Conservation (phyloP, 1,139 yeast species). For the Hemisphaericaspora xylofermentans region DNA sequence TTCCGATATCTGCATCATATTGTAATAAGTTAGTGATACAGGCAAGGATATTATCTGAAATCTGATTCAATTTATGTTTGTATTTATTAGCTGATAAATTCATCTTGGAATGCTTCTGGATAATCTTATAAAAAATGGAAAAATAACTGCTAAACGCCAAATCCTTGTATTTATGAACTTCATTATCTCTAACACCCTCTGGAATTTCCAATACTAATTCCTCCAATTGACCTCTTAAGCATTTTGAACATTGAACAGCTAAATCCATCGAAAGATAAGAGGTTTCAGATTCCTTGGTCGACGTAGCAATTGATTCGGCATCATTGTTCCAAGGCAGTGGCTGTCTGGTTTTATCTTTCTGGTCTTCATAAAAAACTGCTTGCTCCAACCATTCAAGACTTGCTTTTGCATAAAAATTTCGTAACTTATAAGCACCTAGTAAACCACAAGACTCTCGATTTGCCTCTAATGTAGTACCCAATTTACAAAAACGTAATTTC, state of each 20-base stretch:
- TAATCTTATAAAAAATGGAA: constrained; percentile 65
- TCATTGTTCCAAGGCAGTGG: constrained; percentile 1
- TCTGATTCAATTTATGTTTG: constrained; percentile 53
- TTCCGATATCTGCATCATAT: constrained; percentile 75
- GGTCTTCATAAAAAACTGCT: constrained; percentile 41
- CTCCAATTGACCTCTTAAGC: constrained; percentile 54
- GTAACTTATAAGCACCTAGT: constrained; percentile 55
- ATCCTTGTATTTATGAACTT: constrained; percentile 56
- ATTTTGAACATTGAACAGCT: constrained; percentile 63
- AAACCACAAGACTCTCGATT: constrained; percentile 39
- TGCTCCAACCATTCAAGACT: constrained; percentile 70
- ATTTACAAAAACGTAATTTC: constrained; percentile 58
- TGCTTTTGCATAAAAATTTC: constrained; percentile 61
- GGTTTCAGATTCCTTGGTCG: constrained; percentile 37
- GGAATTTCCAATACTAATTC: constrained; percentile 61
- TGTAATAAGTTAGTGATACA: constrained; percentile 69
- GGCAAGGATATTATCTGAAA: constrained; percentile 66
- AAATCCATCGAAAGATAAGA: constrained; percentile 61
- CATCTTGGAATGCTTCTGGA: constrained; percentile 55
- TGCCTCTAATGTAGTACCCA: constrained; percentile 49
- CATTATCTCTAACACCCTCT: constrained; percentile 57
- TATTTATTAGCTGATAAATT: constrained; percentile 26
- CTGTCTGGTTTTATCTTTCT: constrained; percentile 6
- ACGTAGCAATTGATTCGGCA: not conserved
- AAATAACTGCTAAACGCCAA: constrained; percentile 72